phyloP scores from a whole-genome alignment of 495 filamentous ascomycete species.

The Podospora pseudopauciseta region DNA sequence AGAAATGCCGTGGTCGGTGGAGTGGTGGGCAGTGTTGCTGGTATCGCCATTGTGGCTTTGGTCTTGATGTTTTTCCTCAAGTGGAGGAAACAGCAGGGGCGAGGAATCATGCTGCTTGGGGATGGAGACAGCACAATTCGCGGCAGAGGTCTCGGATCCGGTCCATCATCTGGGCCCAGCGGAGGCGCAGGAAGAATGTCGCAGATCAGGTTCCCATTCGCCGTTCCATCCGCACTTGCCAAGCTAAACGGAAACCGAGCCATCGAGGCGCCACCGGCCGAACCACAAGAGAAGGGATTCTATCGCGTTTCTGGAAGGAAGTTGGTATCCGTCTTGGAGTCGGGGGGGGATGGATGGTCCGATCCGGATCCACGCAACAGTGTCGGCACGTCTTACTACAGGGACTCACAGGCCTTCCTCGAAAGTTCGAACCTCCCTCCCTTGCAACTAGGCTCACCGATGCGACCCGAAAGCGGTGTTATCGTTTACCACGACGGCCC shows the following conservation, averaged over 20 bases:
- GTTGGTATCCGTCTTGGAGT: conserved; percentile 64
- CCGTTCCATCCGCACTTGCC: conserved; percentile 54
- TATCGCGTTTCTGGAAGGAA: conserved; percentile 65
- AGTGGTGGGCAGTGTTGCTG: conserved; percentile 63
- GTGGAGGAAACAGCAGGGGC: conserved; percentile 49
- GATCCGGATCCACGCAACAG: conserved; percentile 54
- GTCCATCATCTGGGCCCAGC: conserved; percentile 23
- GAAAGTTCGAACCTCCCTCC: conserved; percentile 29
- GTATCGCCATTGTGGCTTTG: conserved; percentile 55
- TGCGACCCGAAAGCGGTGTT: conserved; percentile 47
- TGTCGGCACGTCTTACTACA: conserved; percentile 46
- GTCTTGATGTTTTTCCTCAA: conserved; percentile 53
- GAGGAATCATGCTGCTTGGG: conserved; percentile 30
- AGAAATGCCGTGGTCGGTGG: conserved; percentile 55
- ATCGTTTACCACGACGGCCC: conserved; percentile 44
- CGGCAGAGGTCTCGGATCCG: conserved; percentile 10
- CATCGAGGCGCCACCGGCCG: conserved; percentile 43
- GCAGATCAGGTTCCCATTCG: conserved; percentile 52
- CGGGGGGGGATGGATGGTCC: conserved; percentile 67
- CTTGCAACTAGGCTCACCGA: conserved; percentile 44
- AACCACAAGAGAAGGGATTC: conserved; percentile 43
- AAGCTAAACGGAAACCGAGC: conserved; percentile 46
- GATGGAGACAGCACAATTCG: conserved; percentile 25
- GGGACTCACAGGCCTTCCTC: conserved; percentile 46
- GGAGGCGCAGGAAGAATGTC: conserved; percentile 36